A percentile compares a stretch with the other conserved stretches of the same genome.
These are phyloP conservation scores for Calvatia gigantea DNA, from an alignment of 768 basidiomycete species.

Conservation along the genomic window DNA sequence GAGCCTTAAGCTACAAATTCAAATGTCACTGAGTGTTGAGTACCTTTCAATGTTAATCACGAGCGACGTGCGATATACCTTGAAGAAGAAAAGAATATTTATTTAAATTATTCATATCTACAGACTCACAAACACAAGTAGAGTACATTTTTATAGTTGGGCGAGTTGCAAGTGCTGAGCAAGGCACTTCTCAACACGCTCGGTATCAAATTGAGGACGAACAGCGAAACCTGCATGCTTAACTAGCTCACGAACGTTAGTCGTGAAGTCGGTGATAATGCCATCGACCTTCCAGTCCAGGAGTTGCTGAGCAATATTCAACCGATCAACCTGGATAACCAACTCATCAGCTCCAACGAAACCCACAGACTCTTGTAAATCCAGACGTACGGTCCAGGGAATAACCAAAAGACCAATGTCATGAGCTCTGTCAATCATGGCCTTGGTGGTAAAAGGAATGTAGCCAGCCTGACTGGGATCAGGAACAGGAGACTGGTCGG, in stretches of 20 bases:
- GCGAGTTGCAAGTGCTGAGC: constrained; percentile 42
- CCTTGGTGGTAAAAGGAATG: constrained; percentile 57
- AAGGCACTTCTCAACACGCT: constrained; percentile 60
- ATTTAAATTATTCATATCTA: too few species aligned
- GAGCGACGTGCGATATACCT: too few species aligned
- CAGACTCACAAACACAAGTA: too few species aligned
- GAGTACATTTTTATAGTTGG: too few species aligned
- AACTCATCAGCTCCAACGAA: neutral
- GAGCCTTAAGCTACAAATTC: neutral
- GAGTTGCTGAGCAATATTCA: constrained; percentile 60
- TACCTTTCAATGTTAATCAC: too few species aligned
- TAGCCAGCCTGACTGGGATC: constrained; percentile 45
- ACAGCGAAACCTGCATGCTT: constrained; percentile 49
- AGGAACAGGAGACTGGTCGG: constrained; percentile 30
- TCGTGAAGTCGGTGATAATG: constrained; percentile 76
- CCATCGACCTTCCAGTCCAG: constrained; percentile 65
- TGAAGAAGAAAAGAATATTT: constrained; percentile 1
- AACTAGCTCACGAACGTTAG: constrained; percentile 51
- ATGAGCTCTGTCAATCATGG: constrained; percentile 69
- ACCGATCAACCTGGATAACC: constrained; percentile 49
- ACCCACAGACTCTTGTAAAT: neutral
- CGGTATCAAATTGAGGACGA: constrained; percentile 56
- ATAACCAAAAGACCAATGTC: constrained; percentile 57
- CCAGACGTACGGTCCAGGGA: constrained; percentile 64
- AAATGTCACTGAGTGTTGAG: too few species aligned